Evolutionary conservation across 768 basidiomycete species (phyloP), one percentile per base, ranked within the genome.

Genomic region (Tulasnella sp.): DNA sequence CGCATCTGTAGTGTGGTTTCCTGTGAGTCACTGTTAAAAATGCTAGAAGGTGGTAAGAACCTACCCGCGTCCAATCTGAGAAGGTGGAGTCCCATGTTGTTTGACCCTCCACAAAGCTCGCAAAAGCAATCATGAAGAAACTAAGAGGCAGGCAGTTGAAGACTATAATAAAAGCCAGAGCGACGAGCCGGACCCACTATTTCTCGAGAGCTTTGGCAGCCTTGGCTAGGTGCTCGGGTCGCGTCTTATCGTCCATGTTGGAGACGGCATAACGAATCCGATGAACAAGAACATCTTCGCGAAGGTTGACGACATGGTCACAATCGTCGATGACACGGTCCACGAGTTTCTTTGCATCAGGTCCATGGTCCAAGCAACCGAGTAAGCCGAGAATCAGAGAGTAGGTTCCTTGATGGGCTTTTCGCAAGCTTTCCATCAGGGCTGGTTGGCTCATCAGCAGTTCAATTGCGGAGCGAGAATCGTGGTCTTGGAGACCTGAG

Each of bases 91-190:
- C 84, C 83, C 93, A 90, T 77, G 88, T 85, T 81, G 89, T 87
- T 18, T 91, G 89, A 38, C 88, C 88, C 76, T 91, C 90, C 7
- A 97, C 91, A 82, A 93, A 99, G 80, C 92, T 94, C 2, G 96
- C 93, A 83, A 98, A 99, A 0, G 93, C 94, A 80, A 99, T 93
- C 82, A 96, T 90, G 86, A 98, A 98, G 87, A 97, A 98, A 85
- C 94, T 96, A 79, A n/a, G 14, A 2, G 72, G 48, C 42, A 42
- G 18, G 12, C 19, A 36, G 5, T 27, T 31, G 31, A 36, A 34
- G 31, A 27, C 39, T 10, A 6, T n/a, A 0, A 14, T 18, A 0
- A 10, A 34, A 36, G 62, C 14, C 27, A 31, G 12, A 34, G 16
- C 16, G 62, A 12, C 8, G 31, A 40, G 62, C 27, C 14, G 44